A percentile compares a stretch with the other conserved stretches of the same genome.
These are phyloP conservation scores for Pelargonium fulgidum DNA, from an alignment of 441 rosid species.

Conservation along the genomic window DNA sequence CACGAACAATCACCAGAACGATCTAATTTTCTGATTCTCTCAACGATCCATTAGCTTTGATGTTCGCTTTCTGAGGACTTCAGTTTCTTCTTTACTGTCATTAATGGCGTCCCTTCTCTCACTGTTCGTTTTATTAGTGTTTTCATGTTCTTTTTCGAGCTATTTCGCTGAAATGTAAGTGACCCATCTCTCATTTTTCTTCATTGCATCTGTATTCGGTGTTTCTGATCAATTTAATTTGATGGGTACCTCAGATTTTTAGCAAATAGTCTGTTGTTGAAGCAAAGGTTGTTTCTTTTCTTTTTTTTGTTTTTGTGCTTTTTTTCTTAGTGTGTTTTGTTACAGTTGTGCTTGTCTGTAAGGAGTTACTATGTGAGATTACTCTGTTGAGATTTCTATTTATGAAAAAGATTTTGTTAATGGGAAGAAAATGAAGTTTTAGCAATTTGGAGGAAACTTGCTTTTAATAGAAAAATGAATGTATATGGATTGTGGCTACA, in stretches of 20 bases:
- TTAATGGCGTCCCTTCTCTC: slow-evolving; percentile 38
- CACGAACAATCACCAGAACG: not conserved
- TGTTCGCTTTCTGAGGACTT: not conserved
- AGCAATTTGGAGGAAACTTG: too few species aligned
- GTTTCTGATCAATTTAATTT: slow-evolving; percentile 7
- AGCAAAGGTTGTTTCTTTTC: not conserved
- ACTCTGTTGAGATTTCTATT: not conserved
- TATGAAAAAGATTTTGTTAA: not conserved
- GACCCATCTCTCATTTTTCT: slow-evolving; percentile 14
- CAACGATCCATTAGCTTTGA: not conserved
- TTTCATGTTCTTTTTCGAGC: slow-evolving; percentile 28
- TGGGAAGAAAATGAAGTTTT: not conserved
- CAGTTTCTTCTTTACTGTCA: not conserved
- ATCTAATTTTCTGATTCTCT: not conserved
- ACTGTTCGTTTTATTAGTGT: slow-evolving; percentile 30
- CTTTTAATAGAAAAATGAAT: too few species aligned
- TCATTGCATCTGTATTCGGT: not conserved
- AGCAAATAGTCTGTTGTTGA: slow-evolving; percentile 7
- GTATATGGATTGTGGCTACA: not conserved
- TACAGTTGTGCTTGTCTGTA: not conserved
- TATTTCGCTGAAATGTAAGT: slow-evolving; percentile 44
- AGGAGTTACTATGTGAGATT: not conserved
- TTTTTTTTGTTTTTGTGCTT: not conserved
- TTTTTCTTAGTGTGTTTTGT: not conserved
- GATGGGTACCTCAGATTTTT: not conserved